Percentiles rank a stretch among this genome's conserved stretches.
phyloP scores from a whole-genome alignment of 2,329 filamentous ascomycete species.

The Ophiognomonia clavigignenti-juglandacearum region DNA sequence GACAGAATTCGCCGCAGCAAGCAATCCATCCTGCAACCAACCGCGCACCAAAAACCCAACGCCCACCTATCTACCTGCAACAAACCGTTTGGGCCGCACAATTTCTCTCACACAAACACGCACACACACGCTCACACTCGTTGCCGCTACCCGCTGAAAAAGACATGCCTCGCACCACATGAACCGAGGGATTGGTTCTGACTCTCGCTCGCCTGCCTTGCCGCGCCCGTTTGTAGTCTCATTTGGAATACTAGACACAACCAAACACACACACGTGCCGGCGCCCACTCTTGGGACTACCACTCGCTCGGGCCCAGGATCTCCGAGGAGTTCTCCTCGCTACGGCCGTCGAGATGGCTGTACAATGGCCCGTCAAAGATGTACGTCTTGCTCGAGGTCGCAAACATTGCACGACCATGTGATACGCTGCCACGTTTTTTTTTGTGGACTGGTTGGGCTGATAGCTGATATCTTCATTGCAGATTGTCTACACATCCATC shows the following conservation, averaged over 20 bases:
- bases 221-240: background rate
- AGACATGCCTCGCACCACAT: slow-evolving; percentile 8
- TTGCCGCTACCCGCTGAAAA: background rate
- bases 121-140: background rate
- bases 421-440: background rate
- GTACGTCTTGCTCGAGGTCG: slow-evolving; percentile 22
- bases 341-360: slow-evolving; percentile 10
- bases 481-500: slow-evolving; percentile 84
- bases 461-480: slow-evolving; percentile 17
- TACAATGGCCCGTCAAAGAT: slow-evolving; percentile 26
- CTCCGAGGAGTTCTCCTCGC: background rate
- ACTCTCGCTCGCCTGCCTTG: background rate
- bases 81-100: background rate
- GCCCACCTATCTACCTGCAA: no score
- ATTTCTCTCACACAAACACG: no score
- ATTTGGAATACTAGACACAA: background rate
- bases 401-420: background rate
- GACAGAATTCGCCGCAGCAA: background rate
- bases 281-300: background rate
- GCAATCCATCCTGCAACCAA: background rate
- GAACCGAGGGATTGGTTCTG: background rate
- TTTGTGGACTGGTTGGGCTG: background rate
- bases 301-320: background rate
- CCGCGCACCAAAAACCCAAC: background rate
- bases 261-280: background rate